These are phyloP conservation scores for Barnettozyma siamensis DNA, from an alignment of 805 yeast species.

Conservation along the genomic window DNA sequence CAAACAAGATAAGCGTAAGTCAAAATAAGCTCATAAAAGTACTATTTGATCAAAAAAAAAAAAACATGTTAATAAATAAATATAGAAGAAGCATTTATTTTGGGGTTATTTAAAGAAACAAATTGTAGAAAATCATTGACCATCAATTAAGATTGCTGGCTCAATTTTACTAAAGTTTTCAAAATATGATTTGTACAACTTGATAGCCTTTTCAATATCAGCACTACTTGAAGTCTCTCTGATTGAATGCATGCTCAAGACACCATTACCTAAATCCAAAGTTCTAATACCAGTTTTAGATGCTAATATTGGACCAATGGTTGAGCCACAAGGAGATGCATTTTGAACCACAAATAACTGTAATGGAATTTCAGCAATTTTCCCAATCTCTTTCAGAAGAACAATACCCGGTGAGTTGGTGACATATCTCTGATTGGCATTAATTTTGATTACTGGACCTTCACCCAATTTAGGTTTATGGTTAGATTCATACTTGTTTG, in stretches of 20 bases:
- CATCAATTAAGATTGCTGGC: conserved; percentile 36
- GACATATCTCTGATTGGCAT: conserved; percentile 93
- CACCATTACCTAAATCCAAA: conserved; percentile 87
- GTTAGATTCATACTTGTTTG: conserved; percentile 63
- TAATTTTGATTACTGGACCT: conserved; percentile 91
- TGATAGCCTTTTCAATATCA: conserved; percentile 61
- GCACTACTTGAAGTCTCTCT: conserved; percentile 84
- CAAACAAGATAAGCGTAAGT: conserved; percentile 19
- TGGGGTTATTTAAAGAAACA: background rate
- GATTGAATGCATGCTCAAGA: conserved; percentile 88
- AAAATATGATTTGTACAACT: conserved; percentile 60
- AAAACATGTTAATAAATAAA: too few species aligned
- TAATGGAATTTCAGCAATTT: conserved; percentile 64
- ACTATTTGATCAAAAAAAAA: too few species aligned
- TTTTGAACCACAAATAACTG: conserved; percentile 92
- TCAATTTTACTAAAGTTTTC: conserved; percentile 39
- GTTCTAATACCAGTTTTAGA: conserved; percentile 84
- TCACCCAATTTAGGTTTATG: conserved; percentile 78
- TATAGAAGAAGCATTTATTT: background rate
- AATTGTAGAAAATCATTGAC: too few species aligned
- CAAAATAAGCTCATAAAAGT: too few species aligned
- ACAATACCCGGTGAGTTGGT: conserved; percentile 90
- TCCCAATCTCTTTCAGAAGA: conserved; percentile 66
- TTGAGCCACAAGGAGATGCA: conserved; percentile 92
- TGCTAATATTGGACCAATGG: conserved; percentile 92